A percentile compares a stretch with the other conserved stretches of the same genome.
Conservation (phyloP, 202 grass and related monocot genomes). For the Setaria viridis region DNA sequence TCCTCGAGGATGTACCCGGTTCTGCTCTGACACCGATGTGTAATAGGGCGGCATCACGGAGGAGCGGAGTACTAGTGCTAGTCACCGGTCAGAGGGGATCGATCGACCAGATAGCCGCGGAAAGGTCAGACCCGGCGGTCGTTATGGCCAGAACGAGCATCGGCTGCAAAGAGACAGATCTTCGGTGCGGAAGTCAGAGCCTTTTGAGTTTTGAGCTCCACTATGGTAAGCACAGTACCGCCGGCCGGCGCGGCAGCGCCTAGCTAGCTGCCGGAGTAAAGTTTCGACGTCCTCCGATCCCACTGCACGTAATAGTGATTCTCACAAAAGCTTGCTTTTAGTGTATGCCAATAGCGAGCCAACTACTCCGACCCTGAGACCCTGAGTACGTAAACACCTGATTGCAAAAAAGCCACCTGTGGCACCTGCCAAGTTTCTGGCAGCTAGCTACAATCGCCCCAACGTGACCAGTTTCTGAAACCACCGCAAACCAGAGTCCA, state of each 20-base stretch:
- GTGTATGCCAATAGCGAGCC: background rate
- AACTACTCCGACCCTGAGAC: too few species aligned
- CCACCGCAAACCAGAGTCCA: background rate
- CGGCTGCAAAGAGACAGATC: background rate
- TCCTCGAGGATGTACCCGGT: background rate
- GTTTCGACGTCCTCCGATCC: background rate
- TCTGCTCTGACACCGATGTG: background rate
- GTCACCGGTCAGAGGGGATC: too few species aligned
- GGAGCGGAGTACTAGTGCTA: background rate
- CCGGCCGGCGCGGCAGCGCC: background rate
- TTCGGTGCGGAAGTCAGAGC: background rate
- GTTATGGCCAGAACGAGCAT: background rate
- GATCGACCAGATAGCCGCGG: background rate
- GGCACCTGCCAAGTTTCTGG: background rate
- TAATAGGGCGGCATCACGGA: background rate
- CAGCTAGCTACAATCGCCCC: too few species aligned
- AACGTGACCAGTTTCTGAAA: background rate
- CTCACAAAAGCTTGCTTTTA: background rate
- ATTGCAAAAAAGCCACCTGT: background rate
- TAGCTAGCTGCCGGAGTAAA: background rate
- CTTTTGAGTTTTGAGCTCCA: too few species aligned
- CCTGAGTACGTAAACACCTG: background rate
- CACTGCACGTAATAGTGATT: background rate
- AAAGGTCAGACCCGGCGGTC: conserved; percentile 2
- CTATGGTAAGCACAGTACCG: background rate